Conservation (phyloP, 1,139 yeast genomes). For the Blastobotrys apis region DNA sequence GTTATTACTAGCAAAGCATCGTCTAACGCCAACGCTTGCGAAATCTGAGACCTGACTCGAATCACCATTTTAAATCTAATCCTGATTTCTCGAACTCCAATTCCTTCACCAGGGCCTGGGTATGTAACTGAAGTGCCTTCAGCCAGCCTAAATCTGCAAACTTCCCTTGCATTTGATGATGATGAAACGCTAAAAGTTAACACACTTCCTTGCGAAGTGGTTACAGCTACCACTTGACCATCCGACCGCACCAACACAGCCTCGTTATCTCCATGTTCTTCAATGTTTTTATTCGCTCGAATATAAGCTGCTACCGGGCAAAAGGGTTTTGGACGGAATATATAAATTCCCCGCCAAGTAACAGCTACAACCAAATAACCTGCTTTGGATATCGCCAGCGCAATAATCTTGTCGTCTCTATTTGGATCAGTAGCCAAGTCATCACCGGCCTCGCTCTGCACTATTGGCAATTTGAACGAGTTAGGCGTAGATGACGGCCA, state of each 20-base stretch:
- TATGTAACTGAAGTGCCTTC: slow-evolving; percentile 14
- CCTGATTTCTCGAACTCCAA: slow-evolving; percentile 37
- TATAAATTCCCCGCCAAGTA: slow-evolving; percentile 23
- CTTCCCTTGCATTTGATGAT: slow-evolving; percentile 27
- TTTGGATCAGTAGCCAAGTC: slow-evolving; percentile 6
- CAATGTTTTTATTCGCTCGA: slow-evolving; percentile 29
- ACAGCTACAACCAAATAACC: slow-evolving; percentile 21
- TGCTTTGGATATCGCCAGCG: slow-evolving; percentile 21
- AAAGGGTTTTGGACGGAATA: slow-evolving; percentile 29
- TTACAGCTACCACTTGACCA: slow-evolving; percentile 33
- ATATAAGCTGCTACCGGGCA: slow-evolving; percentile 35
- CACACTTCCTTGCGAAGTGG: slow-evolving; percentile 32
- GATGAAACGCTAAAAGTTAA: slow-evolving; percentile 25
- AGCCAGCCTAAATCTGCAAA: slow-evolving; percentile 20
- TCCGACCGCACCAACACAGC: slow-evolving; percentile 33
- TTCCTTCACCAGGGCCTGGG: slow-evolving; percentile 42
- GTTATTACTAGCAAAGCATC: slow-evolving; percentile 33
- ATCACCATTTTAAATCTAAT: slow-evolving; percentile 30
- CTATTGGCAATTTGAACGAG: slow-evolving; percentile 7
- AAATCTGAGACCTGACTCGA: slow-evolving; percentile 32
- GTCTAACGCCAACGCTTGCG: slow-evolving; percentile 30
- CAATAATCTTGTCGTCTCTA: slow-evolving; percentile 16
- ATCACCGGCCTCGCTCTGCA: slow-evolving; percentile 1
- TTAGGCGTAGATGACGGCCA: slow-evolving; percentile 16
- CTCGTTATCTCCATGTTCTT: slow-evolving; percentile 30